Conservation (phyloP, 148 eudicot genomes). For the Chenopodium berlandieri region DNA sequence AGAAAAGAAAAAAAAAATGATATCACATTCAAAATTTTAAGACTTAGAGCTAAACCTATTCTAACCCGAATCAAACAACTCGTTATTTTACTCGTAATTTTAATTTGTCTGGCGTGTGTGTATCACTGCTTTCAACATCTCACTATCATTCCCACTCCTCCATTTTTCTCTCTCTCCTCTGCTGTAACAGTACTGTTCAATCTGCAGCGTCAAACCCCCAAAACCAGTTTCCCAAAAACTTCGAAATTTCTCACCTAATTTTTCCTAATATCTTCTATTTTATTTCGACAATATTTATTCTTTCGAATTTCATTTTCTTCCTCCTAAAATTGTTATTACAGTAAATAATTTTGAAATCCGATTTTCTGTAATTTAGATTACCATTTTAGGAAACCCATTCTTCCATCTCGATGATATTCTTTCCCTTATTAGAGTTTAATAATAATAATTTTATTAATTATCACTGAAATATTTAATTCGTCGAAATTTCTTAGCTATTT, state of each 20-base stretch:
- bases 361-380: neutral
- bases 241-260: neutral
- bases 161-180: neutral
- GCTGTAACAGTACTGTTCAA: neutral
- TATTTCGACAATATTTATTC: neutral
- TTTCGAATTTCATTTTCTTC: neutral
- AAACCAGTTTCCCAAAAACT: neutral
- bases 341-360: neutral
- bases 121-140: slow-evolving; percentile 15
- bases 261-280: neutral
- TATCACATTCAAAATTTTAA: too few species aligned
- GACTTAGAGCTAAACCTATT: too few species aligned
- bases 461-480: slow-evolving; percentile 4
- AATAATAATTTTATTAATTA: neutral
- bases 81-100: neutral
- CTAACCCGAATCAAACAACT: too few species aligned
- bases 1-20: too few species aligned
- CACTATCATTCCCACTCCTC: slow-evolving; percentile 7
- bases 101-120: neutral
- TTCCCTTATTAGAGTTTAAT: neutral
- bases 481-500: slow-evolving; percentile 19
- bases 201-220: neutral
- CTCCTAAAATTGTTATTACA: neutral
- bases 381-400: neutral
- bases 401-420: neutral